phyloP scores from a whole-genome alignment of 306 rosid species.

The Abrus pulchellus region DNA sequence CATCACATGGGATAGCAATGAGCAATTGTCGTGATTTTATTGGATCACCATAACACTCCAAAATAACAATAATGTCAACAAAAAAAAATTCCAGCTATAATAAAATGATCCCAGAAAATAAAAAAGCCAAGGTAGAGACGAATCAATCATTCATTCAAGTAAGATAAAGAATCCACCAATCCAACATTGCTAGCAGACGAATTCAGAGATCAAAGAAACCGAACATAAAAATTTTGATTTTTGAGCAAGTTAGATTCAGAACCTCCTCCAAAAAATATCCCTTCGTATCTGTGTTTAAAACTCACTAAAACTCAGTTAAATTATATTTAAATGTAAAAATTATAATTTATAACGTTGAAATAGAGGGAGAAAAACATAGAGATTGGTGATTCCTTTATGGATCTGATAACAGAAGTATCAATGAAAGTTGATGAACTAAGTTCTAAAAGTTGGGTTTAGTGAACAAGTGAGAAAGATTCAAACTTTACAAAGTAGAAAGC shows the following conservation, averaged over 20 bases:
- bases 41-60: conserved; percentile 2
- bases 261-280: background rate
- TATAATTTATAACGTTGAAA: no score
- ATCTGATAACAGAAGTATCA: background rate
- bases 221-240: background rate
- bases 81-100: background rate
- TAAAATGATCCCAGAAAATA: conserved; percentile 2
- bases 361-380: background rate
- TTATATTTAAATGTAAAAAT: no score
- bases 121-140: background rate
- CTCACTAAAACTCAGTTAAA: no score
- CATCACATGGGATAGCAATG: conserved; percentile 23
- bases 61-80: background rate
- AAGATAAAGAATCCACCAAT: background rate
- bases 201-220: background rate
- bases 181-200: background rate
- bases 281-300: no score
- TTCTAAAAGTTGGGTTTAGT: background rate
- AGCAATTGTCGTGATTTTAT: background rate
- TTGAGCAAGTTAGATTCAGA: background rate
- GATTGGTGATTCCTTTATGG: background rate
- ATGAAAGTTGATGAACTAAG: conserved; percentile 23
- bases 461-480: background rate
- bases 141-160: background rate
- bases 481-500: background rate